Percentiles rank a stretch among this genome's conserved stretches.
Evolutionary conservation across 1,139 yeast species (phyloP).

Genomic region (Zygosaccharomyces sapae): DNA sequence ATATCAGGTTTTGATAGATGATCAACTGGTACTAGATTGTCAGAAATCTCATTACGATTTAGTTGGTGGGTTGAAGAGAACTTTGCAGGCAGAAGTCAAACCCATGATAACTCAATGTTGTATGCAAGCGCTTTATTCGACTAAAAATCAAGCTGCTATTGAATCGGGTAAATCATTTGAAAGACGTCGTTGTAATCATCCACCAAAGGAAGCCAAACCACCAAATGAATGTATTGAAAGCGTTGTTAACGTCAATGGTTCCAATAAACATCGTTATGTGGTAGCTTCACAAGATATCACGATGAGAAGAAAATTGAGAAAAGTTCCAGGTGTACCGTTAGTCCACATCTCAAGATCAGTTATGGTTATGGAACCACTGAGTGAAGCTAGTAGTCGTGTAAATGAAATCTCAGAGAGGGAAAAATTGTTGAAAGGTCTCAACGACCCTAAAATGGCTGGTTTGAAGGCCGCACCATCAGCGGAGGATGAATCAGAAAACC

Average conservation of each 20-base stretch:
- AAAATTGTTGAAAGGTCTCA: conserved; percentile 75
- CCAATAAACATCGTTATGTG: conserved; percentile 82
- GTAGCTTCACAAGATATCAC: conserved; percentile 78
- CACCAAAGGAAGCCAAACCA: conserved; percentile 55
- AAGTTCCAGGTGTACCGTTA: conserved; percentile 84
- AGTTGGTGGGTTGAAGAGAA: conserved; percentile 66
- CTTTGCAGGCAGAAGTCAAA: conserved; percentile 80
- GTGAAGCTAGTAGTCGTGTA: conserved; percentile 59
- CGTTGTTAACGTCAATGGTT: conserved; percentile 66
- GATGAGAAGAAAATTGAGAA: conserved; percentile 62
- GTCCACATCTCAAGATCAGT: conserved; percentile 85
- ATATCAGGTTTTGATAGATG: conserved; percentile 82
- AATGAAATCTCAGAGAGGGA: conserved; percentile 54
- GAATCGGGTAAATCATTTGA: conserved; percentile 77
- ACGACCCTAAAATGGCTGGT: conserved; percentile 41
- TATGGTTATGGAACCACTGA: conserved; percentile 94
- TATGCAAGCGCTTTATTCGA: conserved; percentile 74
- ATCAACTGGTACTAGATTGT: conserved; percentile 65
- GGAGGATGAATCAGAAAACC: conserved; percentile 25
- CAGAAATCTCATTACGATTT: conserved; percentile 67
- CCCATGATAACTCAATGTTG: conserved; percentile 98
- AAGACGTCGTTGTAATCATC: conserved; percentile 66
- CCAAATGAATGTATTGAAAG: conserved; percentile 75
- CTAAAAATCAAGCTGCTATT: conserved; percentile 69
- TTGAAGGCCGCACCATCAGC: conserved; percentile 19